These are phyloP conservation scores for Sporothrix mexicana DNA, from an alignment of 2,329 filamentous ascomycete species.

Conservation along the genomic window DNA sequence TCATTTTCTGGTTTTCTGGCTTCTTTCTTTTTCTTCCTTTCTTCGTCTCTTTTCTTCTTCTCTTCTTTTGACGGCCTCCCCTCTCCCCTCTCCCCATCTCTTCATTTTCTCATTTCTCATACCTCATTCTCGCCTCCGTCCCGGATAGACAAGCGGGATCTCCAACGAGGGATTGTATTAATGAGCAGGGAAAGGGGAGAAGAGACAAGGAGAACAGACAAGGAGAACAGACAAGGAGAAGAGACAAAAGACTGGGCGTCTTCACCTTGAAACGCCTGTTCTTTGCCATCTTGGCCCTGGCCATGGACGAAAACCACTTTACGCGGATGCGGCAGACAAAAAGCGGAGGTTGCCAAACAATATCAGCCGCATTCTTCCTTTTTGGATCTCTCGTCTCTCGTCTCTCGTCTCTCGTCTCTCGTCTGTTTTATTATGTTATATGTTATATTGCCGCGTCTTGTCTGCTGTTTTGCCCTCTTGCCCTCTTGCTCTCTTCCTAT, in stretches of 20 bases:
- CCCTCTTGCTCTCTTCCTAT: too few relatives aligned
- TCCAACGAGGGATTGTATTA: conserved; percentile 5
- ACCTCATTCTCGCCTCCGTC: conserved; percentile 14
- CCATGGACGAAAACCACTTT: conserved; percentile 10
- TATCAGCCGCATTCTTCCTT: neutral
- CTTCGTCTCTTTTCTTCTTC: neutral
- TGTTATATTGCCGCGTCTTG: neutral
- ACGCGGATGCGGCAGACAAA: conserved; percentile 14
- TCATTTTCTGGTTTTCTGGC: neutral
- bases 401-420: neutral
- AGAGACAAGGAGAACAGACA: too few relatives aligned
- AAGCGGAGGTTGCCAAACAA: neutral
- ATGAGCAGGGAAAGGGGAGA: neutral
- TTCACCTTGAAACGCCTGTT: neutral
- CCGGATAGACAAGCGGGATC: conserved; percentile 16
- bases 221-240: too few relatives aligned
- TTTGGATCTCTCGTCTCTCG: neutral
- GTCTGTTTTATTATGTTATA: conserved; percentile 17
- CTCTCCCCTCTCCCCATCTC: neutral
- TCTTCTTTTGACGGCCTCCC: neutral
- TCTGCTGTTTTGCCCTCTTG: neutral
- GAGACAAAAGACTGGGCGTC: neutral
- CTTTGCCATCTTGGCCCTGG: neutral
- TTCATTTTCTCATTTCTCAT: neutral
- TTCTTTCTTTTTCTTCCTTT: too few relatives aligned